Percentiles rank a stretch among this genome's conserved stretches.
phyloP scores from a whole-genome alignment of 1,284 basidiomycete genomes.

The Coniferiporia weirii region DNA sequence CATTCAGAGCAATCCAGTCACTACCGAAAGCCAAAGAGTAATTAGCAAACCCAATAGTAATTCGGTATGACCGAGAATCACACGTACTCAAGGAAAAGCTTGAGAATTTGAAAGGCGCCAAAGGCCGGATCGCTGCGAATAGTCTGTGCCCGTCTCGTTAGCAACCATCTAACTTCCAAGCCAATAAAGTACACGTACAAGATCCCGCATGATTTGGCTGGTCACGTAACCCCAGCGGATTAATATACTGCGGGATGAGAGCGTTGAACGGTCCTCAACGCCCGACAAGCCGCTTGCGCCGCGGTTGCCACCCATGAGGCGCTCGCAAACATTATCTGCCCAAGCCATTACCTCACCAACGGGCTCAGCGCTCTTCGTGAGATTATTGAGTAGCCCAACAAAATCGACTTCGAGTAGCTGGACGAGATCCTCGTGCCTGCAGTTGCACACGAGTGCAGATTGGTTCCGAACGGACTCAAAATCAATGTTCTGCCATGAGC shows the following conservation, averaged over 20 bases:
- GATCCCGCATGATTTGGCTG: conserved; percentile 82
- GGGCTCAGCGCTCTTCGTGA: conserved; percentile 71
- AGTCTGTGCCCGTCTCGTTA: conserved; percentile 44
- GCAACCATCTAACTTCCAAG: conserved; percentile 12
- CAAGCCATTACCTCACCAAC: conserved; percentile 82
- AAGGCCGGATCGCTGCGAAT: conserved; percentile 86
- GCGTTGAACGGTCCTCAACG: conserved; percentile 65
- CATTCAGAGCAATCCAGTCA: conserved; percentile 86
- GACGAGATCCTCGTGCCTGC: conserved; percentile 81
- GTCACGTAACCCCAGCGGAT: conserved; percentile 90
- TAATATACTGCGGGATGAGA: conserved; percentile 80
- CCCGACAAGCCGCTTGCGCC: conserved; percentile 33
- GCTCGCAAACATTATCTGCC: conserved; percentile 83
- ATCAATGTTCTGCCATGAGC: conserved; percentile 81
- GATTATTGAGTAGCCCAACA: conserved; percentile 64
- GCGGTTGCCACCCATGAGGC: conserved; percentile 63
- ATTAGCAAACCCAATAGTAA: conserved; percentile 17
- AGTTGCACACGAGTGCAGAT: conserved; percentile 86
- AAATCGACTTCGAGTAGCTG: conserved; percentile 83
- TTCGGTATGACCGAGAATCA: background rate
- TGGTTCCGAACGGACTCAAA: conserved; percentile 88
- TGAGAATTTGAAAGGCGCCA: conserved; percentile 85
- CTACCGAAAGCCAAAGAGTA: conserved; percentile 34
- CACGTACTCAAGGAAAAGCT: conserved; percentile 79
- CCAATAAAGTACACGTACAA: conserved; percentile 45